phyloP scores from a whole-genome alignment of 106 monocot species.

The Dioscorea dumetorum region DNA sequence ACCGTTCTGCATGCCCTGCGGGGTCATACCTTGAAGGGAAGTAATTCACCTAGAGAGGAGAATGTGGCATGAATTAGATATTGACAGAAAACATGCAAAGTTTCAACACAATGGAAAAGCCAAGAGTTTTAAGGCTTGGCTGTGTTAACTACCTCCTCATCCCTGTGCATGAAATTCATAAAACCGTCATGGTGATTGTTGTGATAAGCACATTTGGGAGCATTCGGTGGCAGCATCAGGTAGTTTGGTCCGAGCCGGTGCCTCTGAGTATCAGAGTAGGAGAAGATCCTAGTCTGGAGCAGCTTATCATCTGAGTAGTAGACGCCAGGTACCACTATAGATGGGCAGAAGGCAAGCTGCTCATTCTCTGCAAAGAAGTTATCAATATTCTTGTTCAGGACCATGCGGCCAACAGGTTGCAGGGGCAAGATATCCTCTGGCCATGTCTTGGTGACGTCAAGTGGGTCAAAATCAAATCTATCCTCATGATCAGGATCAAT shows the following conservation, averaged over 20 bases:
- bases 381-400: slow-evolving; percentile 74
- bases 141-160: slow-evolving; percentile 50
- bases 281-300: slow-evolving; percentile 68
- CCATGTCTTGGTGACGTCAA: slow-evolving; percentile 88
- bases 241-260: slow-evolving; percentile 78
- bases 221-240: slow-evolving; percentile 74
- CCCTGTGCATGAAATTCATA: slow-evolving; percentile 83
- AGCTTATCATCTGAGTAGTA: slow-evolving; percentile 84
- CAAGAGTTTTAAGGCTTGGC: background rate
- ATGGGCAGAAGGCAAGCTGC: slow-evolving; percentile 82
- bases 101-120: background rate
- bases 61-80: background rate
- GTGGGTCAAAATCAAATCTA: slow-evolving; percentile 73
- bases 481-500: slow-evolving; percentile 74
- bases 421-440: slow-evolving; percentile 76
- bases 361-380: slow-evolving; percentile 81
- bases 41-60: slow-evolving; percentile 47
- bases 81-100: background rate
- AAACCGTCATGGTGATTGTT: slow-evolving; percentile 77
- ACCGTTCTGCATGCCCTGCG: slow-evolving; percentile 47
- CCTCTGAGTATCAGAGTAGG: slow-evolving; percentile 79
- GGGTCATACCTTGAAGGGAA: slow-evolving; percentile 84
- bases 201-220: slow-evolving; percentile 72
- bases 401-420: slow-evolving; percentile 70
- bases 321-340: slow-evolving; percentile 72